Percentiles rank a stretch among this genome's conserved stretches.
These are phyloP conservation scores for Botryosphaeria dothidea DNA, from an alignment of 2,329 filamentous ascomycete genomes.

Conservation along the genomic window DNA sequence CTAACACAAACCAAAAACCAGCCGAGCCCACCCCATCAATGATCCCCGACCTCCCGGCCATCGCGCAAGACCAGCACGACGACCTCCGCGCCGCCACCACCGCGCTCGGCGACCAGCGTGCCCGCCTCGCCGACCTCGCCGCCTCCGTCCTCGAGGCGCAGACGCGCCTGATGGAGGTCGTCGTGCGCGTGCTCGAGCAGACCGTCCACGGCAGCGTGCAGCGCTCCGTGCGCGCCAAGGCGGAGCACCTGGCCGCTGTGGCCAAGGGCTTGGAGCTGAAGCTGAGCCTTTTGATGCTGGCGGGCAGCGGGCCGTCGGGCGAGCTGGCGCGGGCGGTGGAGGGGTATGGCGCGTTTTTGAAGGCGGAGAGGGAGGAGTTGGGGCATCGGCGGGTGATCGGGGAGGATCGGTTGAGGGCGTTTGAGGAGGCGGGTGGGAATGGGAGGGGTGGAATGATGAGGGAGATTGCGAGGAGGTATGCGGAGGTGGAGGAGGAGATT, in stretches of 20 bases:
- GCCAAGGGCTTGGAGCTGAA: slow-evolving; percentile 46
- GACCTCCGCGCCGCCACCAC: background rate
- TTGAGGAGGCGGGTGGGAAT: slow-evolving; percentile 31
- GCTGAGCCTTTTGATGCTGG: slow-evolving; percentile 32
- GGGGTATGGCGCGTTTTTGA: slow-evolving; percentile 33
- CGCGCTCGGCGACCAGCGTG: slow-evolving; percentile 30
- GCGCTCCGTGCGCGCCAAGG: slow-evolving; percentile 42
- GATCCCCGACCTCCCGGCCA: slow-evolving; percentile 18
- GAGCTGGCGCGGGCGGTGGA: slow-evolving; percentile 34
- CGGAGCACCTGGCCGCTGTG: slow-evolving; percentile 44
- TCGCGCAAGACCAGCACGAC: background rate
- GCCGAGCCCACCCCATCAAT: background rate
- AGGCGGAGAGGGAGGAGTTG: slow-evolving; percentile 31
- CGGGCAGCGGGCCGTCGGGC: slow-evolving; percentile 29
- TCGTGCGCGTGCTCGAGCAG: slow-evolving; percentile 48
- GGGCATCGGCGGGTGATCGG: slow-evolving; percentile 26
- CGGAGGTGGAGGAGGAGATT: slow-evolving; percentile 36
- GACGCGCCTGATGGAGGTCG: slow-evolving; percentile 37
- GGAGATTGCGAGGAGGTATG: slow-evolving; percentile 43
- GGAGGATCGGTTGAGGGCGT: slow-evolving; percentile 22
- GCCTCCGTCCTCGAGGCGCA: slow-evolving; percentile 38
- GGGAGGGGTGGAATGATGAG: slow-evolving; percentile 38
- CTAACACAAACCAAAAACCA: background rate
- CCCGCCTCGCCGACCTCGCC: slow-evolving; percentile 36
- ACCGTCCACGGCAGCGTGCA: slow-evolving; percentile 48